phyloP scores from a whole-genome alignment of 2,329 filamentous ascomycete species.

The Coniella vitis region DNA sequence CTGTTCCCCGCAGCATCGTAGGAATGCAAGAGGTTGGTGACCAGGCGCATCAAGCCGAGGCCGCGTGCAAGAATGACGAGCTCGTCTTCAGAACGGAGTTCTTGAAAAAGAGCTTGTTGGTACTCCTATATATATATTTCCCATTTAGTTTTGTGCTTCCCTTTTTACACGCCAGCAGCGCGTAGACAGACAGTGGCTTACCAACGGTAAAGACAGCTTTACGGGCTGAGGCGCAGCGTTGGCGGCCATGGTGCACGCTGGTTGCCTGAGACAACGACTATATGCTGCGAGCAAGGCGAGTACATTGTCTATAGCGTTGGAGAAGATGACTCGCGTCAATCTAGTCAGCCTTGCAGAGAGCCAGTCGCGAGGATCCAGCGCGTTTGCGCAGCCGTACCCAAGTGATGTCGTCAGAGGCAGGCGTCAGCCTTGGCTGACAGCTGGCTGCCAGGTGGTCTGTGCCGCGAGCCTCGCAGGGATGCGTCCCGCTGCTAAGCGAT shows the following conservation, averaged over 20 bases:
- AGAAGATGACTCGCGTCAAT: neutral
- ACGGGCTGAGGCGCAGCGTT: conserved; percentile 51
- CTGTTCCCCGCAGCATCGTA: conserved; percentile 96
- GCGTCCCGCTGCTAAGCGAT: too few relatives aligned
- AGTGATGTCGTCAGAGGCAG: neutral
- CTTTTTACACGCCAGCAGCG: neutral
- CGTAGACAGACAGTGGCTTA: conserved; percentile 27
- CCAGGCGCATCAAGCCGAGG: conserved; percentile 81
- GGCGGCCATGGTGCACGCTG: conserved; percentile 15
- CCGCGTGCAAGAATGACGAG: conserved; percentile 87
- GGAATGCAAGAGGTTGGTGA: conserved; percentile 93
- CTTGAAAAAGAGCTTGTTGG: conserved; percentile 91
- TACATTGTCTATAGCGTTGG: conserved; percentile 8
- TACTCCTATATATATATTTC: conserved; percentile 53
- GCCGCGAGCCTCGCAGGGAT: neutral
- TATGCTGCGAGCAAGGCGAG: neutral
- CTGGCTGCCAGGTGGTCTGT: neutral
- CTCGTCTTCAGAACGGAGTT: conserved; percentile 85
- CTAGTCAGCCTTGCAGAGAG: neutral
- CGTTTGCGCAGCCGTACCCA: too few relatives aligned
- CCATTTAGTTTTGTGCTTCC: conserved; percentile 14
- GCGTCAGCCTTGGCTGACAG: neutral
- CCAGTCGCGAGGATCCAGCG: neutral
- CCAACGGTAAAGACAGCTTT: conserved; percentile 73
- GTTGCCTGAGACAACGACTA: conserved; percentile 1